Evolutionary conservation across 441 rosid species (phyloP), one percentile per base, ranked within the genome.

Genomic region (Croton laevigatus): DNA sequence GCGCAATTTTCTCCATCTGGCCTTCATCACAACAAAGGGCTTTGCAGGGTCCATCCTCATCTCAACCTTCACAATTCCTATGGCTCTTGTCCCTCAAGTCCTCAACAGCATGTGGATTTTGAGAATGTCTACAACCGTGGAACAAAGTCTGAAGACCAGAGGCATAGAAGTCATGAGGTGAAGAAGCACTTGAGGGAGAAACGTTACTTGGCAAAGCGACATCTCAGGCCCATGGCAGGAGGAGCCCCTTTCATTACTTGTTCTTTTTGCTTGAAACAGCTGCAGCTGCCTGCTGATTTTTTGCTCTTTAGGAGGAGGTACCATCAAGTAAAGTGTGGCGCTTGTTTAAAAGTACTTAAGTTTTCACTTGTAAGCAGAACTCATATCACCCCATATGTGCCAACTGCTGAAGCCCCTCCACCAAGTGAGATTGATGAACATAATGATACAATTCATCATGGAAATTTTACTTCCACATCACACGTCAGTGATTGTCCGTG

Each of bases 171-270:
- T 73, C 58, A 73, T 38, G 81, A 62, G 69, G 70, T 67, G 81
- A 84, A 76, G 71, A 87, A 73, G 73, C 76, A 80, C 58, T 11
- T 52, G 36, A 85, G 75, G 78, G 92, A 85, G 78, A 85, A 83
- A 79, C 81, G 71, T 75, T 77, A 72, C 40, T 74, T 78, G 67
- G 87, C 79, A 22, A 90, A 85, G 83, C 82, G 88, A 46, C 83
- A 82, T 77, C 77, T 88, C 66, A 82, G 89, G 63, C 95, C 97
- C 54, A 64, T 83, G 3, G 93, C 85, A 9, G 97, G 98, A 4
- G 99, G 91, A 42, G 97, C 96, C 14, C 98, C 98, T 65, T 79
- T 93, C 66, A 65, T 86, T 70, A 75, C 88, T 71, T 95, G 98
- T 78, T 76, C 78, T 75, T 52, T 7, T 59, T 93, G 99, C 85